Base-by-base conservation (phyloP, 176 grass and related monocot genomes). In the Zoysia pacifica region DNA sequence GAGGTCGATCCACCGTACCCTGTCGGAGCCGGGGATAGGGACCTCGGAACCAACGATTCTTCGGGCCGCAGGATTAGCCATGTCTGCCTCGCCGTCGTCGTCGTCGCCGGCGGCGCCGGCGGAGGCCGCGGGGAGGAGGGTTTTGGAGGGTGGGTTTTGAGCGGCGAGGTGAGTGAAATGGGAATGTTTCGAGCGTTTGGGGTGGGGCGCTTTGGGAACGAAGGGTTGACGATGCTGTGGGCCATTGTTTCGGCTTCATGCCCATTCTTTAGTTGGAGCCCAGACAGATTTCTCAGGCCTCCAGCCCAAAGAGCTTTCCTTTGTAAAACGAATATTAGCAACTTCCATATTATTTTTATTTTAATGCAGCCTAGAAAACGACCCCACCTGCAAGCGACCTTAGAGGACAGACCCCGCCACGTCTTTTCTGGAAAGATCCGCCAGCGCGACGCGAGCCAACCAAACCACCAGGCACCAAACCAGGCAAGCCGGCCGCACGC, bases 1-100 rank as follows among this genome's bases (percentile, higher is more conserved):
- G 58, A 98, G 74, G 55, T 94, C 86, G 79, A 93, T 90, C 95
- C 95, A 98, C 43, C 85, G 78, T 38, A 93, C 18, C 73, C 79
- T 94, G 67, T 94, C 92, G 7, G 88, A 91, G 28, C 92, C 76
- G 0, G 92, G 88, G 40, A 94, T 87, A 9, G 95, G 84, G 9
- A 98, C 90, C 84, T 98, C 95, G 4, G 89, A 76, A n/a, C 92
- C 95, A 28, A 73, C 81, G 43, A 94, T 70, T 13, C 59, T 44
- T 44, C 85, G 83, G 74, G 81, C 69, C 8, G 70, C 74, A 51
- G 83, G 11, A 35, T 65, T 19, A 41, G 86, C 80, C 87, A 89
- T 89, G 56, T 65, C 48, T 20, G 4, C 66, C 42, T 89, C 70
- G 18, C 73, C 65, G 65, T 15, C 63, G 74, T 2, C 43, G 54